Base-by-base conservation (phyloP, 176 grass and related monocot species). In the Bothriochloa decipiens region DNA sequence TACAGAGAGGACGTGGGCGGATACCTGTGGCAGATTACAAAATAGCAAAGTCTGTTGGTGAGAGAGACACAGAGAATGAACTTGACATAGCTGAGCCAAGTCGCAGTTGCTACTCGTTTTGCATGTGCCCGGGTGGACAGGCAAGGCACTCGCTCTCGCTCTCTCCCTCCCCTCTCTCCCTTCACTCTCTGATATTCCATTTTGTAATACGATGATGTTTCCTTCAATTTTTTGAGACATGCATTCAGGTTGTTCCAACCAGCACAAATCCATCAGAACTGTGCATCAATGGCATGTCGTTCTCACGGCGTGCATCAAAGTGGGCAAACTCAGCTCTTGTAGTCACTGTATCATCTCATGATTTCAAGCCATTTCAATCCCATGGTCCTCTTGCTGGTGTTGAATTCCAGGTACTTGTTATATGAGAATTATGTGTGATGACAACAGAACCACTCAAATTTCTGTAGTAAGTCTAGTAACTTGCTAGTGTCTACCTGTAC, bases 51-150 rank as follows among this genome's bases (percentile, higher is more conserved):
- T 94, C 91, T 83, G 60, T 92, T 74, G 76, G 75, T 39, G 83
- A 68, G 82, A 87, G 75, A 76, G 72, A 90, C 20, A n/a, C 62
- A 66, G 75, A 80, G 26, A 77, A 70, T 40, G 75, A 80, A 76
- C 65, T 49, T 43, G 80, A 70, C 12, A 40, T 62, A 68, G 52
- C 50, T 0, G 85, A 91, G 75, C 68, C 83, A 87, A 92, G 72
- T 58, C 85, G 91, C 23, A 95, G 89, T 57, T 95, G 96, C 76
- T 98, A 98, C 75, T 98, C 96, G 3, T 98, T 98, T 86, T 98
- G 96, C 86, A 98, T 98, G 96, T 98, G 96, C 90, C 96, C 96
- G 16, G 96, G 96, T 87, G 96, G 96, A 79, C 96, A 98, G 93
- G 91, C 87, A 85, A 70, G 69, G 61, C 42, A 65, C 49, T 37